These are phyloP conservation scores for Lasiosphaeriaceae sp. DNA, from an alignment of 495 filamentous ascomycete genomes.

Conservation along the genomic window DNA sequence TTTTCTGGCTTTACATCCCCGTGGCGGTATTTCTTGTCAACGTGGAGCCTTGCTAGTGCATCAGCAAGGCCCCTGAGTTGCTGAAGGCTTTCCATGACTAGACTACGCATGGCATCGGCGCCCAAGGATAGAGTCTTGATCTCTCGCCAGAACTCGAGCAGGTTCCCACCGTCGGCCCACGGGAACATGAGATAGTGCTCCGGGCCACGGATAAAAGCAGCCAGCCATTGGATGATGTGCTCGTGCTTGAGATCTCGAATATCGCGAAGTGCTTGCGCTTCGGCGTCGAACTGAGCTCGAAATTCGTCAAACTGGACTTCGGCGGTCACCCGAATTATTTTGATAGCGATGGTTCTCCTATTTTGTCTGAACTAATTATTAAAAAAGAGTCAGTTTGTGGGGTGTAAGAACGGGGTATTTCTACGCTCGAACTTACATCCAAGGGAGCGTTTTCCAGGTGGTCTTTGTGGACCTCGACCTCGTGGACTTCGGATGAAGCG, in stretches of 20 bases:
- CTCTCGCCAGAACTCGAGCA: slow-evolving; percentile 14
- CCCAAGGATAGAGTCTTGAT: not conserved
- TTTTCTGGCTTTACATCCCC: slow-evolving; percentile 15
- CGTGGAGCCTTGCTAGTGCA: not conserved
- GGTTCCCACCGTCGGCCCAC: slow-evolving; percentile 25
- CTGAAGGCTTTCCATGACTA: not conserved
- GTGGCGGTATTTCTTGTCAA: slow-evolving; percentile 4
- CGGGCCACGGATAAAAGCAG: slow-evolving; percentile 12
- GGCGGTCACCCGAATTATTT: not conserved
- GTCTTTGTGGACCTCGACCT: slow-evolving; percentile 7
- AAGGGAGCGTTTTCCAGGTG: slow-evolving; percentile 9
- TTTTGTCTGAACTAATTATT: not conserved
- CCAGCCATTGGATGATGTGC: slow-evolving; percentile 15
- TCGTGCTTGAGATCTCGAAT: not conserved
- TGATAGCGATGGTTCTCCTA: not conserved
- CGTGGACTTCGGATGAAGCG: slow-evolving; percentile 9
- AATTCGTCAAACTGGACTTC: not conserved
- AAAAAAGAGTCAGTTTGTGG: not conserved
- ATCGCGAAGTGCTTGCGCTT: not conserved
- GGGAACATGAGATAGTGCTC: slow-evolving; percentile 22
- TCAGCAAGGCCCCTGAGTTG: slow-evolving; percentile 1
- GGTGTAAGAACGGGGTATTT: not conserved
- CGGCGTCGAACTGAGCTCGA: not conserved
- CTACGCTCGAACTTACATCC: slow-evolving; percentile 1
- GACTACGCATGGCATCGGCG: not conserved